Percentiles rank a stretch among this genome's conserved stretches.
Evolutionary conservation across 192 early-diverging fungal genomes (phyloP).

Genomic region (Dissophora ornata): DNA sequence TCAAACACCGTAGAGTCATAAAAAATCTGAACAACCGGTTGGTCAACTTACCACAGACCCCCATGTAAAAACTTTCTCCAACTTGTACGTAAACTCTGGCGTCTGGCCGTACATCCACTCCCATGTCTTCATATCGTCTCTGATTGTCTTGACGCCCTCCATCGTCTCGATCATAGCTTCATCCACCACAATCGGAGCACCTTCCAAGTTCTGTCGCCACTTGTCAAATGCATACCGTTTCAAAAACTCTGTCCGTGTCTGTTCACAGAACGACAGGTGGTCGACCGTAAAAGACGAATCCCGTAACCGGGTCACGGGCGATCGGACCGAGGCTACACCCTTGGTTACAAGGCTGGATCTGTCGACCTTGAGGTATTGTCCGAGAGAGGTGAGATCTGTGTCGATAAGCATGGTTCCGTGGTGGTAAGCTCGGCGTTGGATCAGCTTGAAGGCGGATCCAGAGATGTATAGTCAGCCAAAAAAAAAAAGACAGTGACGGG

Average conservation of each 20-base stretch:
- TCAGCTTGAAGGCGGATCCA: slow-evolving; percentile 95
- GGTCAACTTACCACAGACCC: slow-evolving; percentile 66
- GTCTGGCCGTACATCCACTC: slow-evolving; percentile 95
- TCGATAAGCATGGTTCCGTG: slow-evolving; percentile 99
- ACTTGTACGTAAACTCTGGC: slow-evolving; percentile 80
- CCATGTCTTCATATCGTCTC: slow-evolving; percentile 71
- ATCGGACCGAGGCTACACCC: slow-evolving; percentile 93
- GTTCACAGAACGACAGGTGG: slow-evolving; percentile 86
- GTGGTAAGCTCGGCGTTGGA: slow-evolving; percentile 85
- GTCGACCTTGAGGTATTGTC: slow-evolving; percentile 44
- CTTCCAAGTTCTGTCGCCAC: slow-evolving; percentile 47
- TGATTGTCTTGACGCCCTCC: slow-evolving; percentile 30
- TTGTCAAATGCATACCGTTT: slow-evolving; percentile 58
- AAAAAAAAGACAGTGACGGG: not conserved
- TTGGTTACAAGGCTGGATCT: slow-evolving; percentile 76
- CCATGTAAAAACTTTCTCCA: slow-evolving; percentile 65
- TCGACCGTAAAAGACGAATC: slow-evolving; percentile 85
- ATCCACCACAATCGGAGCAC: slow-evolving; percentile 27
- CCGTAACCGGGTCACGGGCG: slow-evolving; percentile 84
- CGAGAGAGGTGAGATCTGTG: slow-evolving; percentile 70
- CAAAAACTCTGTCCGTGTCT: slow-evolving; percentile 77
- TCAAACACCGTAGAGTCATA: too few relatives aligned
- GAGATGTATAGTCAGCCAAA: slow-evolving; percentile 67
- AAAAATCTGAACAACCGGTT: too few relatives aligned
- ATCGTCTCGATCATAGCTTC: slow-evolving; percentile 24